These are phyloP conservation scores for Aspergillus caelatus DNA, from an alignment of 2,329 filamentous ascomycete species.

Conservation along the genomic window DNA sequence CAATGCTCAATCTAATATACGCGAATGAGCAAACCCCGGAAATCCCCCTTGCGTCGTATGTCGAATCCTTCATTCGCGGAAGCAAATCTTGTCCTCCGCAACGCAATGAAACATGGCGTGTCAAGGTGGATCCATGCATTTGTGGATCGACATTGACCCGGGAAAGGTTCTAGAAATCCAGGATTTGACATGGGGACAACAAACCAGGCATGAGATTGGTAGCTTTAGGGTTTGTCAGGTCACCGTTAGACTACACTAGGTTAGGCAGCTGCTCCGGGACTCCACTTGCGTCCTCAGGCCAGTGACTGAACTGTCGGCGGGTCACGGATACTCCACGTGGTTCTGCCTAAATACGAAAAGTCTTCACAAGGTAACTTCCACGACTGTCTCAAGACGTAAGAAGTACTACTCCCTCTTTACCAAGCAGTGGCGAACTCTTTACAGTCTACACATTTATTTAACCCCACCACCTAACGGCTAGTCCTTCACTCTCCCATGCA, in stretches of 20 bases:
- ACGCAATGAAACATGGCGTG: neutral
- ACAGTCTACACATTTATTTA: neutral
- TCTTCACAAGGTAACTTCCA: neutral
- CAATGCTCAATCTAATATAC: neutral
- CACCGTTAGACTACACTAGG: neutral
- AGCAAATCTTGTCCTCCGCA: neutral
- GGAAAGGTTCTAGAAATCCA: neutral
- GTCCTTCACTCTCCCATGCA: neutral
- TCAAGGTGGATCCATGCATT: neutral
- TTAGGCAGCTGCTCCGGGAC: neutral
- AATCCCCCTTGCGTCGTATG: neutral
- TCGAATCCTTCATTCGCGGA: neutral
- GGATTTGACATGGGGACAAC: neutral
- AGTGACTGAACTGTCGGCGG: neutral
- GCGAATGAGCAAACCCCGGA: neutral
- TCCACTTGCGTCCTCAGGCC: neutral
- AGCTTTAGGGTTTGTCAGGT: neutral
- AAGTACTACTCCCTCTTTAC: neutral
- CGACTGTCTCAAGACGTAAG: neutral
- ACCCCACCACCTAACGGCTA: neutral
- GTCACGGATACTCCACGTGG: neutral
- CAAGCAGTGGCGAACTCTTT: neutral
- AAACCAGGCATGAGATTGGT: neutral
- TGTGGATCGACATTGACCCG: neutral
- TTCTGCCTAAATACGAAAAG: too few species aligned